Evolutionary conservation across 2,329 filamentous ascomycete species (phyloP), one percentile per base, ranked within the genome.

Genomic region (Sporothrix protearum): DNA sequence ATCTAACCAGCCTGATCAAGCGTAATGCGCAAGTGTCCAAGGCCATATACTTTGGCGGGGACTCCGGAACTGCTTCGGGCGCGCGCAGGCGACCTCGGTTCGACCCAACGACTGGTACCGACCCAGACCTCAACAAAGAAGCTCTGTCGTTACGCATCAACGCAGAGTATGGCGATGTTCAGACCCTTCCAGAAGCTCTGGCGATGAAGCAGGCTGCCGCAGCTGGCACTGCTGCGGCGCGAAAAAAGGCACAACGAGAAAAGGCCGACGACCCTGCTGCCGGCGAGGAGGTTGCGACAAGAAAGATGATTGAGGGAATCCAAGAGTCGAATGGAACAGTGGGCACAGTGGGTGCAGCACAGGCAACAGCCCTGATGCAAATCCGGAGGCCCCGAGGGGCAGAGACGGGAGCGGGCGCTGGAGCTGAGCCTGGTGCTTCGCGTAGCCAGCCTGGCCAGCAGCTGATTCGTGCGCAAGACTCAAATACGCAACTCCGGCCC

Each of bases 121-220:
- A 82, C 64, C 81, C 84, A 8, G 79, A 80, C 71, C 77, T 81
- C 55, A 79, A 79, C 69, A 79, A 80, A 73, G 76, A 83, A 61
- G 82, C 83, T 68, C 82, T 89, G 59, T 82, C 85, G 39, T 80
- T 85, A 70, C 87, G 90, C 64, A 88, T 92, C 78, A 85, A 85
- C 69, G 85, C 84, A 77, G 94, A 97, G 82, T 97, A 97, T 80
- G 87, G 89, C 76, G 84, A 90, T 77, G 90, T 96, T 28, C 88
- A 89, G 78, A 90, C 91, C 74, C 85, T 97, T 2, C 94, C 94
- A 6, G 88, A 91, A 28, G 88, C 88, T 1, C 85, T 97, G 25
- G 92, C 92, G 47, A 90, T 92, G 28, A 96, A 94, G 79, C 91
- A 94, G 80, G 90, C 91, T 16, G 87, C 84, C 2, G 83, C 85